Percentiles rank a stretch among this genome's conserved stretches.
Evolutionary conservation across 2,329 filamentous ascomycete genomes (phyloP).

Genomic region (Lachnellula cervina): DNA sequence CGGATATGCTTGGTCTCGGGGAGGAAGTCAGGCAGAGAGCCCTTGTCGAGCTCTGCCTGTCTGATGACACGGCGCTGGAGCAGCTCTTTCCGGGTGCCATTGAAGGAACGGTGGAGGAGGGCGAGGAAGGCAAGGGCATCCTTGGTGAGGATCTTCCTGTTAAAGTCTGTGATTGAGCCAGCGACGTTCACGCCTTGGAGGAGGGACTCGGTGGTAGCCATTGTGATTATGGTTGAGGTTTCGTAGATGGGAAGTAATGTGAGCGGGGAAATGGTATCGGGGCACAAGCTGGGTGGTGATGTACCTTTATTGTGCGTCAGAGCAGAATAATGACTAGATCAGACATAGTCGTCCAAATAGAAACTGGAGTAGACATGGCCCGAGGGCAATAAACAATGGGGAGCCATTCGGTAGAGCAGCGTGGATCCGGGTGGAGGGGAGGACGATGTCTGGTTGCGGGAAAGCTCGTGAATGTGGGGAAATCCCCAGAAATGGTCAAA

Average conservation of each 20-base stretch:
- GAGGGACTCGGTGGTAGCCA: constrained; percentile 69
- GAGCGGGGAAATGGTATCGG: constrained; percentile 1
- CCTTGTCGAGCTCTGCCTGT: constrained; percentile 90
- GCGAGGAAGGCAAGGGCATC: constrained; percentile 88
- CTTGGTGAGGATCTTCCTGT: constrained; percentile 87
- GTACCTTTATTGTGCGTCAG: constrained; percentile 14
- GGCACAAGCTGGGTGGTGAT: constrained; percentile 3
- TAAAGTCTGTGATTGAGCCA: constrained; percentile 69
- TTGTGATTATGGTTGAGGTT: constrained; percentile 32
- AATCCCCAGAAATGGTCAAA: neutral
- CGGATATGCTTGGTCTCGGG: constrained; percentile 94
- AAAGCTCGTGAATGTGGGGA: constrained; percentile 27
- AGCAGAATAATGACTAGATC: constrained; percentile 4
- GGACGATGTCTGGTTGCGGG: constrained; percentile 3
- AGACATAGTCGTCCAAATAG: neutral
- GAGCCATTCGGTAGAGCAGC: constrained; percentile 19
- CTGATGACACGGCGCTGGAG: constrained; percentile 80
- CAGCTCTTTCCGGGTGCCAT: constrained; percentile 78
- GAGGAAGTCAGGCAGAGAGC: constrained; percentile 85
- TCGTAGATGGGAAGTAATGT: neutral
- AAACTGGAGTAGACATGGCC: constrained; percentile 4
- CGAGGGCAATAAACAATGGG: constrained; percentile 9
- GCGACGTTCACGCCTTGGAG: constrained; percentile 86
- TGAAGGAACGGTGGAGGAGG: constrained; percentile 92
- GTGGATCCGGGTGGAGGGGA: constrained; percentile 20